Conservation (phyloP, 2,329 filamentous ascomycete species). For the Hypoxylon sp. region DNA sequence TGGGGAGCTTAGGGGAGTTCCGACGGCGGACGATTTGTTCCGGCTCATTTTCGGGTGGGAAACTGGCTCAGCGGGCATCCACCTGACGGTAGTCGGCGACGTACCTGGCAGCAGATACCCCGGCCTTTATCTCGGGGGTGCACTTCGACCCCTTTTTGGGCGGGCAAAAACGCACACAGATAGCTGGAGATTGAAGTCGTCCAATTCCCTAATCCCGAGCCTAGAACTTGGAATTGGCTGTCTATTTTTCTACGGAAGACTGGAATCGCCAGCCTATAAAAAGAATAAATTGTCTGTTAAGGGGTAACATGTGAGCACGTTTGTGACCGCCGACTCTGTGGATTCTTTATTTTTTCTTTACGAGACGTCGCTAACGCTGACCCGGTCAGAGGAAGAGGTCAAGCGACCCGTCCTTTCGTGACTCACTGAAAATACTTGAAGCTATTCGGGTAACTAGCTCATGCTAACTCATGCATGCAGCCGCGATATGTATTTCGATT, state of each 20-base stretch:
- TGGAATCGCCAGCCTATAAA: background rate
- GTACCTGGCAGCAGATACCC: slow-evolving; percentile 4
- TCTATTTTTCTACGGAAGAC: slow-evolving; percentile 14
- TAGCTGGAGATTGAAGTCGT: slow-evolving; percentile 17
- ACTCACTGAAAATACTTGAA: slow-evolving; percentile 26
- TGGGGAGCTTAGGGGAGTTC: slow-evolving; percentile 9
- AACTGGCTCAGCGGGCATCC: slow-evolving; percentile 16
- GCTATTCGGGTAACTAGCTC: background rate
- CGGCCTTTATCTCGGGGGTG: slow-evolving; percentile 9
- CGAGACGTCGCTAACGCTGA: background rate
- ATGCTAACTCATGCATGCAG: background rate
- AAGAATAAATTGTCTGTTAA: slow-evolving; percentile 7
- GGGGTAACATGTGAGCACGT: background rate
- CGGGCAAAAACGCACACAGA: slow-evolving; percentile 2
- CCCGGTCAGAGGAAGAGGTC: background rate
- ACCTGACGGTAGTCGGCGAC: slow-evolving; percentile 23
- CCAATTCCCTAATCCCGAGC: slow-evolving; percentile 12
- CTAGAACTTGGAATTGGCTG: slow-evolving; percentile 12
- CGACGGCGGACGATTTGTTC: too few relatives aligned
- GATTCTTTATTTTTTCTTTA: too few relatives aligned
- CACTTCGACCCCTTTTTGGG: slow-evolving; percentile 16
- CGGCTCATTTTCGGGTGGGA: slow-evolving; percentile 31
- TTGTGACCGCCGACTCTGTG: background rate
- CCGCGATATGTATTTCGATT: slow-evolving; percentile 6
- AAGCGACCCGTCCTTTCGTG: slow-evolving; percentile 13